Conservation (phyloP, 2,329 filamentous ascomycete species). For the Aspergillus tamarii region DNA sequence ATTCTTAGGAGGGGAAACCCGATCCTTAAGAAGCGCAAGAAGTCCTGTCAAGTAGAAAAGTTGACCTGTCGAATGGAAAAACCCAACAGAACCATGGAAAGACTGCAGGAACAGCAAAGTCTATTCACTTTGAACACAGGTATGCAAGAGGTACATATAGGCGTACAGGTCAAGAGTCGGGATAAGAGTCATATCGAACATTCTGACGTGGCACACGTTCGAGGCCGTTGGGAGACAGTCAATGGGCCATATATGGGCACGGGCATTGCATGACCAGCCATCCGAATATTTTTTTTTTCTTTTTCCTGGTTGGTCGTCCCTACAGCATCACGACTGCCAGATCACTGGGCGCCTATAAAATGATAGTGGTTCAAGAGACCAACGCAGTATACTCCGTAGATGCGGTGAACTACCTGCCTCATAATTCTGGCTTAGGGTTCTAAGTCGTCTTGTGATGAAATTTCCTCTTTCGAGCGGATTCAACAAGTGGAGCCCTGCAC, state of each 20-base stretch:
- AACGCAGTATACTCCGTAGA: background rate
- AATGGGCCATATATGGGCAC: background rate
- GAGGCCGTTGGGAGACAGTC: background rate
- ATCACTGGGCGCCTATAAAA: background rate
- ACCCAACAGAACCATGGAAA: background rate
- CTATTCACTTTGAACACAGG: constrained; percentile 8
- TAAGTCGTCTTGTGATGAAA: background rate
- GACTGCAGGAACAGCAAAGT: constrained; percentile 17
- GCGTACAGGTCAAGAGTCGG: background rate
- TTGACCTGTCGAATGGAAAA: background rate
- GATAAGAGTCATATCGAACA: background rate
- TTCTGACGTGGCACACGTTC: constrained; percentile 14
- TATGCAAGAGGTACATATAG: constrained; percentile 6
- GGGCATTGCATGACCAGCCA: constrained; percentile 3
- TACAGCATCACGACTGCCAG: background rate
- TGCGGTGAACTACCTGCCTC: background rate
- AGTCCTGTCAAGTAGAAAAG: background rate
- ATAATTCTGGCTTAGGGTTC: background rate
- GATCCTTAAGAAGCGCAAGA: background rate
- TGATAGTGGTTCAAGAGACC: background rate
- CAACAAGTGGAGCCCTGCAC: background rate
- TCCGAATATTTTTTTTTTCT: background rate
- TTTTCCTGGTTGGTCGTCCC: background rate
- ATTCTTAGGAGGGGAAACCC: background rate
- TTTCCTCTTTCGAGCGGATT: background rate